These are phyloP conservation scores for Coemansia sp. DNA, from an alignment of 192 early-diverging fungal species.

Conservation along the genomic window DNA sequence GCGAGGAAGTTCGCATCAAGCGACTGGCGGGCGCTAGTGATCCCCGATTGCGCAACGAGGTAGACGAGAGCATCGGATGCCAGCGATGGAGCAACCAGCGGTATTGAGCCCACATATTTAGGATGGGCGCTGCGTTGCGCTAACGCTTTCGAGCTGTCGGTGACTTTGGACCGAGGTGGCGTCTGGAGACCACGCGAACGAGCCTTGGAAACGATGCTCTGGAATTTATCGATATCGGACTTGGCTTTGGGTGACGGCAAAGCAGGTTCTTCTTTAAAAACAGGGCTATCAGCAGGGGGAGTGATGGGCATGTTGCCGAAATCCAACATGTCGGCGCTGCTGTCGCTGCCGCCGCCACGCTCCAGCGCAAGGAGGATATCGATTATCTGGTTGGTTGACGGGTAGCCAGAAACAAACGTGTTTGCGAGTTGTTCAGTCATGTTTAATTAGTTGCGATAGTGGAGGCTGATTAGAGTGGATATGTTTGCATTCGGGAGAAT, in stretches of 20 bases:
- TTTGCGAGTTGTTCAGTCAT: conserved; percentile 31
- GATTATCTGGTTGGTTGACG: conserved; percentile 75
- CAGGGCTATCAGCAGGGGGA: conserved; percentile 93
- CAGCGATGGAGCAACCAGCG: conserved; percentile 84
- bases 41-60: conserved; percentile 89
- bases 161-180: conserved; percentile 96
- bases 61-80: conserved; percentile 94
- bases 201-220: conserved; percentile 78
- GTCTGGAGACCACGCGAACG: conserved; percentile 79
- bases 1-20: conserved; percentile 69
- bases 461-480: background rate
- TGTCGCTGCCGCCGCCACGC: conserved; percentile 78
- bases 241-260: conserved; percentile 27
- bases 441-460: background rate
- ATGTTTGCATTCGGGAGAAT: background rate
- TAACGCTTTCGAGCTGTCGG: conserved; percentile 94
- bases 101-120: conserved; percentile 85
- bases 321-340: conserved; percentile 84
- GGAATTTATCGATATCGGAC: conserved; percentile 77
- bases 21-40: conserved; percentile 78
- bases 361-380: conserved; percentile 86
- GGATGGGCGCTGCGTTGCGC: conserved; percentile 79
- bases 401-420: conserved; percentile 85
- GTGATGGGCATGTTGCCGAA: conserved; percentile 96
- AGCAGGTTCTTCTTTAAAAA: conserved; percentile 86